Percentiles rank a stretch among this genome's conserved stretches.
These are phyloP conservation scores for Alloascoidea hylecoeti DNA, from an alignment of 805 yeast species.

Conservation along the genomic window DNA sequence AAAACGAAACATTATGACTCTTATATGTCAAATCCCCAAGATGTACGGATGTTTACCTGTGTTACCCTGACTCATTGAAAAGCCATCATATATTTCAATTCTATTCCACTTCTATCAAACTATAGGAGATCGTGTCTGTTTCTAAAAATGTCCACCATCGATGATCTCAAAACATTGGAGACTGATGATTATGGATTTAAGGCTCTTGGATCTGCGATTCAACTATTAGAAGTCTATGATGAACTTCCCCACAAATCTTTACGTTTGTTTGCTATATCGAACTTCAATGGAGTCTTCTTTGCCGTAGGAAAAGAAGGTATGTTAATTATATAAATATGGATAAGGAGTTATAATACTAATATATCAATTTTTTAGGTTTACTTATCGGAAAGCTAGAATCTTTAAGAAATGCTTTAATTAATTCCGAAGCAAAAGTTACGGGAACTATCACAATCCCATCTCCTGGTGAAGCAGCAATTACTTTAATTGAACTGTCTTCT, in stretches of 20 bases:
- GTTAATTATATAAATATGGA: neutral
- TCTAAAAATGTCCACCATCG: too few species aligned
- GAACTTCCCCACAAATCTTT: slow-evolving; percentile 8
- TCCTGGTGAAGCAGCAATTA: slow-evolving; percentile 5
- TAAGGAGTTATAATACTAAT: neutral
- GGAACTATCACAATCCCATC: slow-evolving; percentile 2
- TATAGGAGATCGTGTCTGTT: too few species aligned
- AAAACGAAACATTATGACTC: too few species aligned
- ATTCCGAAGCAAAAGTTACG: slow-evolving; percentile 3
- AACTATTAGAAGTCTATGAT: slow-evolving; percentile 5
- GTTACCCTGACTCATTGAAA: too few species aligned
- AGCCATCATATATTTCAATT: too few species aligned
- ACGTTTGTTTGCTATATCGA: slow-evolving; percentile 13
- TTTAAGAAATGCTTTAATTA: slow-evolving; percentile 8
- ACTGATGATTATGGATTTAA: slow-evolving; percentile 12
- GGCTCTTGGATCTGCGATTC: slow-evolving; percentile 3
- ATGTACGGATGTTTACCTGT: too few species aligned
- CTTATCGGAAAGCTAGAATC: slow-evolving; percentile 9
- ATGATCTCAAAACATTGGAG: too few species aligned
- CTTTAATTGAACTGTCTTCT: slow-evolving; percentile 10
- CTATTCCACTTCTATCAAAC: too few species aligned
- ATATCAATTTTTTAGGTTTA: neutral
- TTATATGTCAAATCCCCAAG: too few species aligned
- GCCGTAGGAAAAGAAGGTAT: slow-evolving; percentile 10
- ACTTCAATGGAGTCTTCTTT: slow-evolving; percentile 10